phyloP scores from a whole-genome alignment of 495 filamentous ascomycete species.

The Penicillium riverlandense region DNA sequence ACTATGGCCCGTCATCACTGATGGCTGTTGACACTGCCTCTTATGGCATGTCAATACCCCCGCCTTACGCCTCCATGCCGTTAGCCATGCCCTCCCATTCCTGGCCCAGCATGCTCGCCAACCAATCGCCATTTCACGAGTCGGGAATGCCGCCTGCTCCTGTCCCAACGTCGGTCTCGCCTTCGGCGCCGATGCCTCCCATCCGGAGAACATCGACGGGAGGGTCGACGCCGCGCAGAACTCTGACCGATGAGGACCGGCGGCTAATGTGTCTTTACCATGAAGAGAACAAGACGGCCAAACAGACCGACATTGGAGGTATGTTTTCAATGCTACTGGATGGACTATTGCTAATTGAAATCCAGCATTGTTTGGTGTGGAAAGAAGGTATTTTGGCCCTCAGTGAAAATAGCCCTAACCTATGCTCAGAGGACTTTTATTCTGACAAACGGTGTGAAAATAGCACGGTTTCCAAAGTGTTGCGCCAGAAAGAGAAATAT shows the following conservation, averaged over 20 bases:
- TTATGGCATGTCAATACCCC: conserved; percentile 40
- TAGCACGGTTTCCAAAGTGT: conserved; percentile 96
- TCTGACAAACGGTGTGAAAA: not conserved
- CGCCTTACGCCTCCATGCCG: conserved; percentile 45
- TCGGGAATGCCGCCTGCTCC: conserved; percentile 37
- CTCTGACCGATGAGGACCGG: conserved; percentile 87
- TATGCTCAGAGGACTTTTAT: not conserved
- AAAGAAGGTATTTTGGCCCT: conserved; percentile 69
- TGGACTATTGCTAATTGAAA: conserved; percentile 18
- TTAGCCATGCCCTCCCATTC: conserved; percentile 59
- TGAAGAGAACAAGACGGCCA: conserved; percentile 87
- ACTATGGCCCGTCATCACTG: conserved; percentile 26
- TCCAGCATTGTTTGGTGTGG: conserved; percentile 86
- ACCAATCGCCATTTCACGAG: conserved; percentile 22
- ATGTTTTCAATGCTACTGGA: conserved; percentile 19
- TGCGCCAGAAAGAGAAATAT: conserved; percentile 96
- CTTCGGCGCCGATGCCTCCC: conserved; percentile 40
- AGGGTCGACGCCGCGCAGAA: conserved; percentile 69
- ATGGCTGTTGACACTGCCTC: conserved; percentile 34
- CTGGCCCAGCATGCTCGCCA: conserved; percentile 65
- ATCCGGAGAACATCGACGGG: conserved; percentile 45
- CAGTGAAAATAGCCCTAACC: not conserved
- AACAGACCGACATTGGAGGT: conserved; percentile 98
- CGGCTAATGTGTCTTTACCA: conserved; percentile 93
- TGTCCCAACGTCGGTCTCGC: conserved; percentile 47